Evolutionary conservation across 2,329 filamentous ascomycete genomes (phyloP).

Genomic region (Trichophyton verrucosum): DNA sequence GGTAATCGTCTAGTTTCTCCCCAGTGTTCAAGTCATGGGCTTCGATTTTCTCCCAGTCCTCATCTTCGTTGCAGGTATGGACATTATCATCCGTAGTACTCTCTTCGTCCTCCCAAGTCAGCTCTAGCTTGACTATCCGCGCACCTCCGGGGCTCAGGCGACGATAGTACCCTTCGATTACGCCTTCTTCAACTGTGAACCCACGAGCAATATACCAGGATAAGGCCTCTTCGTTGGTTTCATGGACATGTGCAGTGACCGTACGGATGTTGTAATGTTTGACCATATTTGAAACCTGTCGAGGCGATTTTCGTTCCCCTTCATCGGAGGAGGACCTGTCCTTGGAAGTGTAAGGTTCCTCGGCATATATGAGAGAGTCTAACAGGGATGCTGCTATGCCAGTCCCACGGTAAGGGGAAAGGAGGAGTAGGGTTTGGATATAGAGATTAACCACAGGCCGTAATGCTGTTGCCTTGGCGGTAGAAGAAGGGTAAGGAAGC

Average conservation of each 20-base stretch:
- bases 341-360: slow-evolving; percentile 7
- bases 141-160: slow-evolving; percentile 46
- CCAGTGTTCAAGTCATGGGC: slow-evolving; percentile 24
- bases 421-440: slow-evolving; percentile 48
- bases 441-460: slow-evolving; percentile 38
- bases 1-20: slow-evolving; percentile 24
- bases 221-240: slow-evolving; percentile 47
- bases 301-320: not conserved
- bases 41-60: slow-evolving; percentile 34
- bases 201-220: slow-evolving; percentile 49
- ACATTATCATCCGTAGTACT: not conserved
- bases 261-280: slow-evolving; percentile 39
- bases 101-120: slow-evolving; percentile 21
- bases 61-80: slow-evolving; percentile 18
- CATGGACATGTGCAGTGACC: slow-evolving; percentile 53
- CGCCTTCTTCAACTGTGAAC: slow-evolving; percentile 39
- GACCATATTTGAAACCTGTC: slow-evolving; percentile 27
- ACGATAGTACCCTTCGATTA: slow-evolving; percentile 47
- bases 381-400: slow-evolving; percentile 48
- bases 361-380: slow-evolving; percentile 26
- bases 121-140: slow-evolving; percentile 30
- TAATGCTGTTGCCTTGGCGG: slow-evolving; percentile 7
- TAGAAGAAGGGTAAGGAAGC: slow-evolving; percentile 12
- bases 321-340: slow-evolving; percentile 9
- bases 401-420: slow-evolving; percentile 47